A percentile compares a stretch with the other conserved stretches of the same genome.
phyloP scores from a whole-genome alignment of 495 filamentous ascomycete genomes.

The Penicillium soppii region DNA sequence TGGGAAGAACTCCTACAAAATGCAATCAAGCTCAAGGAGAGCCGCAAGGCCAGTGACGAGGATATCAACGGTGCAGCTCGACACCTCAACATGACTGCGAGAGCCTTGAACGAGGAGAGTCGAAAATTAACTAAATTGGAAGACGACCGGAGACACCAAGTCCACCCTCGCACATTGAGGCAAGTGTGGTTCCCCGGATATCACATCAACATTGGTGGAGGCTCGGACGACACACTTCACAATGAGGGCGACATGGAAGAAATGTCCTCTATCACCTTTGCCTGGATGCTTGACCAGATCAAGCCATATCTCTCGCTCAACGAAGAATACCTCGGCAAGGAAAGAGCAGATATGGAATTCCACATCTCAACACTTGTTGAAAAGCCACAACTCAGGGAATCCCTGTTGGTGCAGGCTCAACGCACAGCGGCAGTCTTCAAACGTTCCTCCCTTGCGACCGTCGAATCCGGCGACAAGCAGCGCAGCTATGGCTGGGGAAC shows the following conservation, averaged over 20 bases:
- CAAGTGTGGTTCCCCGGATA: constrained; percentile 42
- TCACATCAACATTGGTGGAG: constrained; percentile 48
- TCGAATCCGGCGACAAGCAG: background rate
- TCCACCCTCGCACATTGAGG: constrained; percentile 8
- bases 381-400: background rate
- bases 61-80: constrained; percentile 13
- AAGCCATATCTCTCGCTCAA: constrained; percentile 15
- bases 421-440: background rate
- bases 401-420: constrained; percentile 6
- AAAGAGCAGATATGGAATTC: constrained; percentile 9
- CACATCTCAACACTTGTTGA: constrained; percentile 5
- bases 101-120: constrained; percentile 7
- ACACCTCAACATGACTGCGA: constrained; percentile 8
- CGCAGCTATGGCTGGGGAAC: constrained; percentile 20
- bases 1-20: background rate
- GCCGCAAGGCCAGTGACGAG: constrained; percentile 9
- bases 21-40: constrained; percentile 8
- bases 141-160: constrained; percentile 6
- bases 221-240: constrained; percentile 3
- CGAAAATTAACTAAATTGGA: constrained; percentile 7
- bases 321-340: constrained; percentile 10
- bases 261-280: constrained; percentile 23
- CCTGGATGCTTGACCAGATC: constrained; percentile 26
- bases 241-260: constrained; percentile 22
- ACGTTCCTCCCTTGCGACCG: background rate